Conservation (phyloP, 257 asterid genomes). For the Linaria vulgaris region DNA sequence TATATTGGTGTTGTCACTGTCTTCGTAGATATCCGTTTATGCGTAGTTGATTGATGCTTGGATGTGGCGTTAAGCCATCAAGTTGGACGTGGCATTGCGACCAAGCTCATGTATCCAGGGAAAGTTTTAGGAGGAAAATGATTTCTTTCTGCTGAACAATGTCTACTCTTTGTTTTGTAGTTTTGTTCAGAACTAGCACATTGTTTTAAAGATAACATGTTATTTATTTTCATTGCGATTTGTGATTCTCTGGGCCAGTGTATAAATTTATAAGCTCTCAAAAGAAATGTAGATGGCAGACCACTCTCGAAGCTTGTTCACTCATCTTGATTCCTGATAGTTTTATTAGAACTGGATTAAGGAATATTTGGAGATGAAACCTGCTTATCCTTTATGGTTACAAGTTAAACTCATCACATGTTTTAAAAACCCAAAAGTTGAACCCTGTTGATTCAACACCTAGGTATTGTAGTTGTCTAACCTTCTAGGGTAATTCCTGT, state of each 20-base stretch:
- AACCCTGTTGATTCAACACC: conserved; percentile 13
- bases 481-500: conserved; percentile 14
- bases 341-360: conserved; percentile 1
- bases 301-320: conserved; percentile 9
- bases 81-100: no score
- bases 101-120: no score
- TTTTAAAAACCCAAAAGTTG: neutral
- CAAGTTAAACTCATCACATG: neutral
- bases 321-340: conserved; percentile 17
- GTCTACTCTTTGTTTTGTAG: conserved; percentile 19
- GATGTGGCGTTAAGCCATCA: no score
- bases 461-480: conserved; percentile 22
- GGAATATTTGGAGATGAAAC: neutral
- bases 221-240: neutral
- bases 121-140: neutral
- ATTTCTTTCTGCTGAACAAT: conserved; percentile 19
- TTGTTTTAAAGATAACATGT: neutral
- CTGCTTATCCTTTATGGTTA: conserved; percentile 16
- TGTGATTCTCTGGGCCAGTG: neutral
- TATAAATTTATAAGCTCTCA: neutral
- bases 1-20: neutral
- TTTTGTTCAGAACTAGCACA: conserved; percentile 12
- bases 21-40: neutral
- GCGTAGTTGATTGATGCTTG: neutral
- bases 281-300: conserved; percentile 11